Evolutionary conservation across 2,329 filamentous ascomycete genomes (phyloP).

Genomic region (Macrophomina pseudophaseolina): DNA sequence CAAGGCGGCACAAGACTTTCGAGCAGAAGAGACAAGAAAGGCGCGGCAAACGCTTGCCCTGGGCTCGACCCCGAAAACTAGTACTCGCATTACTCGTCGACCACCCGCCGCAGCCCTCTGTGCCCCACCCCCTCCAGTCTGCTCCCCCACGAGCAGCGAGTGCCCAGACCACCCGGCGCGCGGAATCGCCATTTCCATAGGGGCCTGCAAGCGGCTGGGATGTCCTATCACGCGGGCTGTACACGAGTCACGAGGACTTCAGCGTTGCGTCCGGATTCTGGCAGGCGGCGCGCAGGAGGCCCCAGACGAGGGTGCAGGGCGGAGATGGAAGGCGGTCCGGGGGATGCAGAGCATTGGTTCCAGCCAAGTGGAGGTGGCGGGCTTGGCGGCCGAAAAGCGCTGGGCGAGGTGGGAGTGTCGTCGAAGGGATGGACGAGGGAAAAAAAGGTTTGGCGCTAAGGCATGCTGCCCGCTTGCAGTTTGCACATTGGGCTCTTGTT

Average conservation of each 20-base stretch:
- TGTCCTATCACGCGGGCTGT: background rate
- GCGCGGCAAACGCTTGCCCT: background rate
- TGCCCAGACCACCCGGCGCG: background rate
- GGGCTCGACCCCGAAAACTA: background rate
- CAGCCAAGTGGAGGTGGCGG: background rate
- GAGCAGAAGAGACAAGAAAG: background rate
- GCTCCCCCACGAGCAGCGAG: background rate
- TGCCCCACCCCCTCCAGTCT: background rate
- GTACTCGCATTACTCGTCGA: background rate
- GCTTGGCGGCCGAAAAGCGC: background rate
- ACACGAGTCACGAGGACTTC: background rate
- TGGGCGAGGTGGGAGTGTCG: background rate
- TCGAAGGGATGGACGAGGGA: background rate
- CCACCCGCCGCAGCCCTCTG: background rate
- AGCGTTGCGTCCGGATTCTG: background rate
- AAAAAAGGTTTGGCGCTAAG: conserved; percentile 11
- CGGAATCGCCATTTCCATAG: background rate
- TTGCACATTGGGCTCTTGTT: background rate
- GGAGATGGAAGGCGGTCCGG: background rate
- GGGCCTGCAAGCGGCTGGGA: background rate
- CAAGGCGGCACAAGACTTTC: conserved; percentile 1
- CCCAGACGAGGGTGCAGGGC: background rate
- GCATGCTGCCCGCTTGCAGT: conserved; percentile 7
- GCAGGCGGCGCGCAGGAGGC: background rate
- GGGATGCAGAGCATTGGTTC: background rate